phyloP scores from a whole-genome alignment of 176 grass and related monocot species.

The Cenchrus purpureus region DNA sequence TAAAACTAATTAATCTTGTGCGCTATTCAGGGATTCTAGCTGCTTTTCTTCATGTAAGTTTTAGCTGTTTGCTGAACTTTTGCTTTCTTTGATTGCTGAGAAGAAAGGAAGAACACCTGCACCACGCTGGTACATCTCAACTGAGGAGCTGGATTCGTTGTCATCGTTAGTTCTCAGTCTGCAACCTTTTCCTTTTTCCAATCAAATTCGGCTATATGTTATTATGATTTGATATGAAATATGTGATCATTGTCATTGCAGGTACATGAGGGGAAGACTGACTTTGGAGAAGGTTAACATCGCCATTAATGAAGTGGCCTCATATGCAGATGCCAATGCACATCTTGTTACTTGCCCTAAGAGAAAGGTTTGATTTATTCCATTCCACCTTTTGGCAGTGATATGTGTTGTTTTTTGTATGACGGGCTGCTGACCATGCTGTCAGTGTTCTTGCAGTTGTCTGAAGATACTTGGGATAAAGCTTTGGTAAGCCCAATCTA shows the following conservation, averaged over 20 bases:
- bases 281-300: constrained; percentile 95
- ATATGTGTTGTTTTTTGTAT: constrained; percentile 31
- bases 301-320: constrained; percentile 86
- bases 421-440: constrained; percentile 27
- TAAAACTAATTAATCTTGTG: constrained; percentile 43
- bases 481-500: constrained; percentile 72
- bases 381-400: constrained; percentile 20
- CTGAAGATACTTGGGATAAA: constrained; percentile 78
- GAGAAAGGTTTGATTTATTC: constrained; percentile 62
- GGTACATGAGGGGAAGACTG: constrained; percentile 94
- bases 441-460: constrained; percentile 60
- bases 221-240: constrained; percentile 8
- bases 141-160: constrained; percentile 79
- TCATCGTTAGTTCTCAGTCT: constrained; percentile 68
- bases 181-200: background rate
- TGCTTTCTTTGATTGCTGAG: constrained; percentile 48
- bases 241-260: constrained; percentile 35
- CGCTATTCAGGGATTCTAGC: constrained; percentile 5
- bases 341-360: constrained; percentile 83
- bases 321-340: constrained; percentile 79
- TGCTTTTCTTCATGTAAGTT: constrained; percentile 7
- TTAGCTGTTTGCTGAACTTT: constrained; percentile 22
- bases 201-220: constrained; percentile 13
- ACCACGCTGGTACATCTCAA: constrained; percentile 82
- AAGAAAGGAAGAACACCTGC: constrained; percentile 74